Conservation (phyloP, 1,284 basidiomycete genomes). For the Anthracocystis setariae region DNA sequence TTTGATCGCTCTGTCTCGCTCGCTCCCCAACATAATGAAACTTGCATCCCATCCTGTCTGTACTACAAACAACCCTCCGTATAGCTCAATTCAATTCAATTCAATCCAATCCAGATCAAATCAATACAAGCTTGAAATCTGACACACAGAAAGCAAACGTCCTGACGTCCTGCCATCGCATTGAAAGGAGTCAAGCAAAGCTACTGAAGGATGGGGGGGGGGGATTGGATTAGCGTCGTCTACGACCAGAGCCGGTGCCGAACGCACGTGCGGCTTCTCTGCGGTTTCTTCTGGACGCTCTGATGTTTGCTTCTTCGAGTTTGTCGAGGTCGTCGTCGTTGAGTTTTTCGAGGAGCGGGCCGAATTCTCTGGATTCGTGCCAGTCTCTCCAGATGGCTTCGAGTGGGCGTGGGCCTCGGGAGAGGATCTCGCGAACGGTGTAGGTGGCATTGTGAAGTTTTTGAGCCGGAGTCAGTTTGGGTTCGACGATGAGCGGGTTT, state of each 20-base stretch:
- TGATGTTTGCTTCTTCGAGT: constrained; percentile 55
- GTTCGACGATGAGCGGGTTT: too few species aligned
- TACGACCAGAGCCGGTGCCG: constrained; percentile 18
- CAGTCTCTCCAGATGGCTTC: constrained; percentile 94
- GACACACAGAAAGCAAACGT: too few species aligned
- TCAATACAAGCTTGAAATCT: too few species aligned
- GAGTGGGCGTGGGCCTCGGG: constrained; percentile 78
- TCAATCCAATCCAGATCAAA: too few species aligned
- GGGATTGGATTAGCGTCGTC: constrained; percentile 9
- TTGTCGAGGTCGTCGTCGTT: constrained; percentile 88
- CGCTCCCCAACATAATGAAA: too few species aligned
- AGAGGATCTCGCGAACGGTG: constrained; percentile 55
- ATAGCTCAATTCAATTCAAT: too few species aligned
- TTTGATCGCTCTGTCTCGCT: too few species aligned
- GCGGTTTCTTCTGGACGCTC: constrained; percentile 54
- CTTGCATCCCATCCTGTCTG: too few species aligned
- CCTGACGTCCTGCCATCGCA: too few species aligned
- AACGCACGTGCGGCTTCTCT: constrained; percentile 49
- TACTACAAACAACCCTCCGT: too few species aligned
- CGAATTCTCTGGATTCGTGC: constrained; percentile 89
- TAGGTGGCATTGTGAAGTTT: constrained; percentile 39
- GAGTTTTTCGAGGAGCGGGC: constrained; percentile 86
- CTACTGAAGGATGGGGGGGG: too few species aligned
- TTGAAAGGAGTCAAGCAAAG: too few species aligned
- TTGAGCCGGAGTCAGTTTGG: constrained; percentile 24